A percentile compares a stretch with the other conserved stretches of the same genome.
Evolutionary conservation across 495 filamentous ascomycete species (phyloP).

Genomic region (Thermothielavioides terrestris): DNA sequence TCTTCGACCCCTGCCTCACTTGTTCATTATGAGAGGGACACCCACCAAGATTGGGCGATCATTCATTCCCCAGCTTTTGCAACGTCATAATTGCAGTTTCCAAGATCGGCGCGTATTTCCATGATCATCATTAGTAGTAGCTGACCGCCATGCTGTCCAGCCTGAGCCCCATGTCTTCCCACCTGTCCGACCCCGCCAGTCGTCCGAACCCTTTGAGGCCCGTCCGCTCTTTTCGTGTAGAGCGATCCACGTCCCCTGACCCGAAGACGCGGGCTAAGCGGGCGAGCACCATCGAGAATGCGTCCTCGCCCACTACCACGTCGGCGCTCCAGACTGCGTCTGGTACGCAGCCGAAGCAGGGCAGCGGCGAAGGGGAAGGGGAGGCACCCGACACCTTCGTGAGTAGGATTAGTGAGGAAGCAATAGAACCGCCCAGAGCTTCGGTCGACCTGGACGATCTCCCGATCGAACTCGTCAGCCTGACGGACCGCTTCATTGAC

Average conservation of each 20-base stretch:
- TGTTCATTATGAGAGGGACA: slow-evolving; percentile 1
- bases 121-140: neutral
- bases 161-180: slow-evolving; percentile 19
- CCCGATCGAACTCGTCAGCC: slow-evolving; percentile 81
- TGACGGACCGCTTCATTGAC: slow-evolving; percentile 91
- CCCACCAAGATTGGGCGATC: neutral
- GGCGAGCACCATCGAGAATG: slow-evolving; percentile 56
- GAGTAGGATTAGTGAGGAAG: slow-evolving; percentile 44
- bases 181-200: slow-evolving; percentile 6
- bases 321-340: slow-evolving; percentile 27
- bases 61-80: neutral
- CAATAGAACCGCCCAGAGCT: slow-evolving; percentile 43
- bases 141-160: slow-evolving; percentile 20
- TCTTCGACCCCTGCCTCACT: neutral
- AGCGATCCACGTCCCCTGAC: slow-evolving; percentile 18
- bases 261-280: slow-evolving; percentile 37
- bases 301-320: slow-evolving; percentile 26
- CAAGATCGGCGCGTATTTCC: too few species aligned
- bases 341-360: slow-evolving; percentile 17
- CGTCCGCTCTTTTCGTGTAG: slow-evolving; percentile 20
- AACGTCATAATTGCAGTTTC: too few species aligned
- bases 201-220: slow-evolving; percentile 19
- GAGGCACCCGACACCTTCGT: slow-evolving; percentile 41
- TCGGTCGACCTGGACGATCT: slow-evolving; percentile 72
- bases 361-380: slow-evolving; percentile 9